phyloP scores from a whole-genome alignment of 2,329 filamentous ascomycete genomes.

The Venturia oleaginea region DNA sequence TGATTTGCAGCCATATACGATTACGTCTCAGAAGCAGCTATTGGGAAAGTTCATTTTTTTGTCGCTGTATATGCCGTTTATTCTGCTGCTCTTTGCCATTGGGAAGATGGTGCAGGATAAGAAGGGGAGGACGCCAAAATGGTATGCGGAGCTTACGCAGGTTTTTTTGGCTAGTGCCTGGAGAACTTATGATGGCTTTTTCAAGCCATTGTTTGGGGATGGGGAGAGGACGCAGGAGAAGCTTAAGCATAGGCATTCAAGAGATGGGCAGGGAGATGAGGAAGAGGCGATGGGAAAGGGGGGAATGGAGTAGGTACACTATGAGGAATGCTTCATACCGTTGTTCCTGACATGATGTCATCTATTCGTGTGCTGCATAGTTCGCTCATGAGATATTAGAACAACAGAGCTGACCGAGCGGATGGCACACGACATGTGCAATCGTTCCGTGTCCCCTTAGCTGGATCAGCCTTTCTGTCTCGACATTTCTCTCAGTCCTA shows the following conservation, averaged over 20 bases:
- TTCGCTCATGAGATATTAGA: too few species aligned
- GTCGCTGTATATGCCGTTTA: conserved; percentile 46
- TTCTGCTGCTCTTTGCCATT: conserved; percentile 42
- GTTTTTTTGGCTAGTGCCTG: conserved; percentile 51
- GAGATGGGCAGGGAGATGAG: background rate
- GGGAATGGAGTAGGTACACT: background rate
- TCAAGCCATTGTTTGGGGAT: conserved; percentile 68
- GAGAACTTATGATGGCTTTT: conserved; percentile 54
- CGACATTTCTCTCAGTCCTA: too few species aligned
- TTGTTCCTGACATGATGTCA: too few species aligned
- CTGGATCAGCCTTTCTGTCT: too few species aligned
- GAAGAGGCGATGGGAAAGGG: background rate
- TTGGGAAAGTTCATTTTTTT: conserved; percentile 58
- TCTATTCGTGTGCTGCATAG: too few species aligned
- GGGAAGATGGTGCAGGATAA: conserved; percentile 49
- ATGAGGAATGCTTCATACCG: too few species aligned
- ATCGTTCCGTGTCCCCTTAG: too few species aligned
- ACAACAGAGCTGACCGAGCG: too few species aligned
- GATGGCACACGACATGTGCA: too few species aligned
- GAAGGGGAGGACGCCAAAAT: conserved; percentile 57
- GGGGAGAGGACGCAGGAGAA: conserved; percentile 56
- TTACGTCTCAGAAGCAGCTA: conserved; percentile 57
- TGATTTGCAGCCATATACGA: conserved; percentile 58
- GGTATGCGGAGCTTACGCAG: conserved; percentile 49
- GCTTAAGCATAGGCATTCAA: background rate